Evolutionary conservation across 2,329 filamentous ascomycete genomes (phyloP).

Genomic region (Colletotrichum graminicola): DNA sequence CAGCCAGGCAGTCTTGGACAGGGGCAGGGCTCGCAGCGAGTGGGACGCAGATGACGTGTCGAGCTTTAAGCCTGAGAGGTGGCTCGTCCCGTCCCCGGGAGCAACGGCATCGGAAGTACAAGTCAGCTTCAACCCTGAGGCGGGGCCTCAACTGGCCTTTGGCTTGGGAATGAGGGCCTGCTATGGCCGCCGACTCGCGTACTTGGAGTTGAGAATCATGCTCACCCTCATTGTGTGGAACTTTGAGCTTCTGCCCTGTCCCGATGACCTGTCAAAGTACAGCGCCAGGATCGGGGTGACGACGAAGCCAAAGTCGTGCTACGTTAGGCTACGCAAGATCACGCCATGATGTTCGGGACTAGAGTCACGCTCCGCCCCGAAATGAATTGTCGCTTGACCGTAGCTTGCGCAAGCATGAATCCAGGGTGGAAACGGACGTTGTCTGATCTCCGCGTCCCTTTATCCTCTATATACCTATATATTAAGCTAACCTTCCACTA

Average conservation of each 20-base stretch:
- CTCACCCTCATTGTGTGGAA: conserved; percentile 54
- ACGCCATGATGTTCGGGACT: too few species aligned
- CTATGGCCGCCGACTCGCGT: conserved; percentile 53
- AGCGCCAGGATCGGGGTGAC: too few species aligned
- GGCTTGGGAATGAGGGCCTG: conserved; percentile 53
- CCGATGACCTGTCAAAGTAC: too few species aligned
- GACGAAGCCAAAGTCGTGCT: too few species aligned
- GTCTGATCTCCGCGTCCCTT: too few species aligned
- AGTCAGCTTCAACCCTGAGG: conserved; percentile 47
- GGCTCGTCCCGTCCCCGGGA: not conserved
- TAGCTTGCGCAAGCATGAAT: too few species aligned
- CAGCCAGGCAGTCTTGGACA: conserved; percentile 41
- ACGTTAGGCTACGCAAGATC: too few species aligned
- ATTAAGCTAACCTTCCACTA: too few species aligned
- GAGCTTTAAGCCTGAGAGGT: conserved; percentile 24
- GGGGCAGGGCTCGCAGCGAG: conserved; percentile 26
- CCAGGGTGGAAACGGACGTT: too few species aligned
- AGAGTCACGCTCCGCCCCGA: too few species aligned
- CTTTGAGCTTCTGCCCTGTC: conserved; percentile 44
- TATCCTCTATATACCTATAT: too few species aligned
- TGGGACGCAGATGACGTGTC: conserved; percentile 25
- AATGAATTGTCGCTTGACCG: too few species aligned
- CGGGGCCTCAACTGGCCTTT: conserved; percentile 53
- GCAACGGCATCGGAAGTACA: not conserved
- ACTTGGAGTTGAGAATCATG: conserved; percentile 51